A percentile compares a stretch with the other conserved stretches of the same genome.
Conservation (phyloP, 805 yeast species). For the Wickerhamiella azyma region DNA sequence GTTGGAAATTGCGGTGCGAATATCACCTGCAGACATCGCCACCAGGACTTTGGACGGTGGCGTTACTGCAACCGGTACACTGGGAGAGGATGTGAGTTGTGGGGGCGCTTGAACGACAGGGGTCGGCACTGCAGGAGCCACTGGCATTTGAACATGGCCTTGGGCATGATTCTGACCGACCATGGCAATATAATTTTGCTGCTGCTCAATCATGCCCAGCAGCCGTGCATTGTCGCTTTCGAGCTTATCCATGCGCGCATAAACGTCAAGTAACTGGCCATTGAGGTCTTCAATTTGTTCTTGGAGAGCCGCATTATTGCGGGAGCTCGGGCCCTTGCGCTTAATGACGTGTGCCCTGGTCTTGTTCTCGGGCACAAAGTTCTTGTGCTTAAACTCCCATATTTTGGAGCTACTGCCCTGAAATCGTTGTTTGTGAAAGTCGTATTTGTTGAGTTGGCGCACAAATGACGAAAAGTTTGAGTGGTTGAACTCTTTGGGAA, state of each 20-base stretch:
- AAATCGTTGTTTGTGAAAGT: conserved; percentile 87
- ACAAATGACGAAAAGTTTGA: conserved; percentile 91
- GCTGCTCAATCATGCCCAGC: conserved; percentile 1
- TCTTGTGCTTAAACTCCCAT: conserved; percentile 94
- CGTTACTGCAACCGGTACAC: too few species aligned
- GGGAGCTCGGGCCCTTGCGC: conserved; percentile 35
- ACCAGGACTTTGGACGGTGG: conserved; percentile 35
- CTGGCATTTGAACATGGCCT: too few species aligned
- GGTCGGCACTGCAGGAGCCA: too few species aligned
- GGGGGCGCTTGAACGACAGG: too few species aligned
- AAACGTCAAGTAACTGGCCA: conserved; percentile 21
- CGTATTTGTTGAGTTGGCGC: conserved; percentile 89
- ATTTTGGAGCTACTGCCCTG: conserved; percentile 21
- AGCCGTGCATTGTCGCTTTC: conserved; percentile 13
- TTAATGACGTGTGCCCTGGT: conserved; percentile 78
- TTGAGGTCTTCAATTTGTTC: conserved; percentile 23
- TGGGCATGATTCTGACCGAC: too few species aligned
- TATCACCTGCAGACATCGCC: conserved; percentile 42
- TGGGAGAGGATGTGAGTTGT: too few species aligned
- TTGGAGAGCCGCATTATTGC: conserved; percentile 11
- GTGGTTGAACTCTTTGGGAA: conserved; percentile 90
- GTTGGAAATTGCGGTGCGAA: conserved; percentile 67
- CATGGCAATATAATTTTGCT: conserved; percentile 3
- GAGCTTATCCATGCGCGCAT: conserved; percentile 16
- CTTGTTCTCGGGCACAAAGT: conserved; percentile 60